Base-by-base conservation (phyloP, 192 early-diverging fungal species). In the Coemansia sp. region DNA sequence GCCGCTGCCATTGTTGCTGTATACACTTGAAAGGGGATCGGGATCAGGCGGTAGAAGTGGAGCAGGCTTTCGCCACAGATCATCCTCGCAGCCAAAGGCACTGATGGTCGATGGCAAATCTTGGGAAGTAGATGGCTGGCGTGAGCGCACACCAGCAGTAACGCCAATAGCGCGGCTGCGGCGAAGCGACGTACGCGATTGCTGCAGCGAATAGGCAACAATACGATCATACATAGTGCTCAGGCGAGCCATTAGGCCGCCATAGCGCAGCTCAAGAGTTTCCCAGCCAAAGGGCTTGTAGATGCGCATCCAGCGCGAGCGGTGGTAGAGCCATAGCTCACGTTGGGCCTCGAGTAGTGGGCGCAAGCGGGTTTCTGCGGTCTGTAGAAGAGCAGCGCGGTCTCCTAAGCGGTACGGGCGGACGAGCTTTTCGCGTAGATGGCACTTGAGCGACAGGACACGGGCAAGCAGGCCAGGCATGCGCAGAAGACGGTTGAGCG, bases 221-320 rank as follows among this genome's bases (percentile, higher is more conserved):
- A 92, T 82, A 8, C 86, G 84, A 49, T 90, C 86, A 23, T 87
- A 77, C 86, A 92, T 87, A 37, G 90, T 89, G 57, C 84, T 64
- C 30, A 92, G 57, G 2, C 90, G 81, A 8, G 89, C 84, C 4
- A 81, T 63, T 30, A 92, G 55, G 2, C 89, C 92, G 45, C 93
- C 93, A 72, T 95, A 95, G 30, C 93, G 87, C 68, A 91, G 66
- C 66, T 95, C 93, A 1, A 95, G 59, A 0, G 91, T 86, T 64
- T 95, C 93, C 87, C 91, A 89, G 7, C 93, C 93, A 87, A 93
- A 93, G 2, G 93, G 92, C 58, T 92, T 91, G 70, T 91, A 91
- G 55, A 86, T 89, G 52, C 82, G 74, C 61, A 88, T 84, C 93
- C 93, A 95, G 58, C 91, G 65, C 6, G 84, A 79, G 7, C 93